Evolutionary conservation across 805 yeast species (phyloP).

Genomic region (Lipomyces sp.): DNA sequence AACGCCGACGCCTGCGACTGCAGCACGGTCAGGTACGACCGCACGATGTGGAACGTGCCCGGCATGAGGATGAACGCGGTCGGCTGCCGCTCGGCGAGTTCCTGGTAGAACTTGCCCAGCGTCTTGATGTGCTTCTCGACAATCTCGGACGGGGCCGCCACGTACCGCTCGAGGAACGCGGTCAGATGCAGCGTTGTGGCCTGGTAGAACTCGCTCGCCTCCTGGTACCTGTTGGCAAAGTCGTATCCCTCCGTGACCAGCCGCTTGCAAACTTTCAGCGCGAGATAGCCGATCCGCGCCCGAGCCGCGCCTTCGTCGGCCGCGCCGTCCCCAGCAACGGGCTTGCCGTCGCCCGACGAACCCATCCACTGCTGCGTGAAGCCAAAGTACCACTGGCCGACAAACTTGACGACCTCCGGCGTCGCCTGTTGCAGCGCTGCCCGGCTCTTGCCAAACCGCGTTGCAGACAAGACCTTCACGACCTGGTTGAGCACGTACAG

Average conservation of each 20-base stretch:
- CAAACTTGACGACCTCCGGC: constrained; percentile 56
- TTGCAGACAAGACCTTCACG: constrained; percentile 67
- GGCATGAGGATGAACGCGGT: constrained; percentile 69
- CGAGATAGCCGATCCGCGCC: constrained; percentile 73
- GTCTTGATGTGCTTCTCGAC: constrained; percentile 72
- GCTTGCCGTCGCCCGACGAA: neutral
- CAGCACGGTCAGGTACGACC: constrained; percentile 57
- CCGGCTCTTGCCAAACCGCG: constrained; percentile 78
- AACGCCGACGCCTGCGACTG: constrained; percentile 57
- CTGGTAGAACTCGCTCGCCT: constrained; percentile 59
- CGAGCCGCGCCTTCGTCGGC: constrained; percentile 27
- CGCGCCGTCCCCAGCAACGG: neutral
- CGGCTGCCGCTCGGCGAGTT: constrained; percentile 58
- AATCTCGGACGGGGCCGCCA: constrained; percentile 39
- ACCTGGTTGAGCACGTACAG: constrained; percentile 71
- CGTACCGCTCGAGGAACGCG: constrained; percentile 52
- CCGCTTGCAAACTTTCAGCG: constrained; percentile 71
- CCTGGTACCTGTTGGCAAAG: constrained; percentile 57
- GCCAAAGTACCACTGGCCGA: constrained; percentile 56
- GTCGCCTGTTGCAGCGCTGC: constrained; percentile 72
- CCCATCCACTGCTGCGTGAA: constrained; percentile 60
- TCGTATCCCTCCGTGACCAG: constrained; percentile 64
- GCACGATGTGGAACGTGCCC: constrained; percentile 56
- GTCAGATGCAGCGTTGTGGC: constrained; percentile 58
- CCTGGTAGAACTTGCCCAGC: constrained; percentile 68